Conservation (phyloP, 2,329 filamentous ascomycete genomes). For the Cytospora paraplurivora region DNA sequence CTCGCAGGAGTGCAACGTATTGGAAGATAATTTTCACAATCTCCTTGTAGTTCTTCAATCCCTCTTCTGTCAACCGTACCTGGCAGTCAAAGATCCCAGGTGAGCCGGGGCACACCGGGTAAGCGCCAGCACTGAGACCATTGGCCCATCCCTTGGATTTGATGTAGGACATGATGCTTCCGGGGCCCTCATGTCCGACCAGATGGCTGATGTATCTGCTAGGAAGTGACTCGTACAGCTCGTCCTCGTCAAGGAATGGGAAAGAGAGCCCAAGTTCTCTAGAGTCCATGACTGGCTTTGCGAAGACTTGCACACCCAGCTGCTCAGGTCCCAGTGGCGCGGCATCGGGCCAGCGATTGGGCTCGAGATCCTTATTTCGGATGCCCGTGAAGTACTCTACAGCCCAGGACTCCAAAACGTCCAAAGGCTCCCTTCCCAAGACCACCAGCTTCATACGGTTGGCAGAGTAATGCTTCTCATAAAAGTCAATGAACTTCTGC, state of each 20-base stretch:
- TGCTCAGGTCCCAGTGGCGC: slow-evolving; percentile 52
- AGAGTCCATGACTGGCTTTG: slow-evolving; percentile 89
- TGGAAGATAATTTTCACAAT: slow-evolving; percentile 85
- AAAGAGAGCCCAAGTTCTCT: slow-evolving; percentile 80
- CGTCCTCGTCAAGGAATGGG: slow-evolving; percentile 82
- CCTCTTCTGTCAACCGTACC: slow-evolving; percentile 80
- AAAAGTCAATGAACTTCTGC: slow-evolving; percentile 90
- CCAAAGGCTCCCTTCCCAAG: slow-evolving; percentile 77
- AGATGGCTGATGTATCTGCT: slow-evolving; percentile 85
- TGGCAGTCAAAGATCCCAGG: slow-evolving; percentile 79
- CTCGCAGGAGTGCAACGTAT: slow-evolving; percentile 84
- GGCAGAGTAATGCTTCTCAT: slow-evolving; percentile 85
- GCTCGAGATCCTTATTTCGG: slow-evolving; percentile 76
- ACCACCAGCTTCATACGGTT: slow-evolving; percentile 93
- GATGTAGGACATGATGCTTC: slow-evolving; percentile 86
- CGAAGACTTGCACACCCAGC: slow-evolving; percentile 72
- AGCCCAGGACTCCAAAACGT: slow-evolving; percentile 82
- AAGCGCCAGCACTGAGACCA: slow-evolving; percentile 74
- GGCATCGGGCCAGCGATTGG: slow-evolving; percentile 57
- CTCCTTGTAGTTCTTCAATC: slow-evolving; percentile 78
- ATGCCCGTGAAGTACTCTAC: slow-evolving; percentile 80
- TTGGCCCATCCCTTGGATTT: slow-evolving; percentile 92
- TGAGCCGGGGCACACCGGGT: slow-evolving; percentile 73
- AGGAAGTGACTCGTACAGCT: slow-evolving; percentile 77
- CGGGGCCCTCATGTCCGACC: slow-evolving; percentile 89